Conservation (phyloP, 805 yeast genomes). For the Wickerhamomyces xylosicus region DNA sequence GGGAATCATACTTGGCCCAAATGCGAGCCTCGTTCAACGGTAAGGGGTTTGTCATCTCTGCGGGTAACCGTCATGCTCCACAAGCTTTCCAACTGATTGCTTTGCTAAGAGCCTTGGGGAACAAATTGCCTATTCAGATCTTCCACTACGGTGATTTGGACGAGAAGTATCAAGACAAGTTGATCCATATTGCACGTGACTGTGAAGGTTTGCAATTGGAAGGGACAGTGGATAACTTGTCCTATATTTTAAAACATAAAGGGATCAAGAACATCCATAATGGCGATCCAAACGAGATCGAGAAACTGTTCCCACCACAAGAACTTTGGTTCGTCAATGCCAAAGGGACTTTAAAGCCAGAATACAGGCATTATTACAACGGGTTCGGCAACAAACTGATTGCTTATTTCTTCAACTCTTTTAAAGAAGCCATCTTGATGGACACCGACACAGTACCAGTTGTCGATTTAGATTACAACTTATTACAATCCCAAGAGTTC, state of each 20-base stretch:
- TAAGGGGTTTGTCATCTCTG: conserved; percentile 23
- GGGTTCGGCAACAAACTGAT: conserved; percentile 37
- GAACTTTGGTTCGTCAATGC: conserved; percentile 32
- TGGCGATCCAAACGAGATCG: not conserved
- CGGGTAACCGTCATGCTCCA: conserved; percentile 19
- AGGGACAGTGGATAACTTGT: conserved; percentile 8
- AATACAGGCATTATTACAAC: conserved; percentile 17
- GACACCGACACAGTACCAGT: conserved; percentile 43
- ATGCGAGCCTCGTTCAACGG: conserved; percentile 22
- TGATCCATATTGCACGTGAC: conserved; percentile 25
- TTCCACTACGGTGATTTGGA: conserved; percentile 27
- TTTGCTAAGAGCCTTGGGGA: conserved; percentile 25
- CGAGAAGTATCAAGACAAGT: conserved; percentile 18
- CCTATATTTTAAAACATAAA: not conserved
- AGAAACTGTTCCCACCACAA: conserved; percentile 19
- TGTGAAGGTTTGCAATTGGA: conserved; percentile 1
- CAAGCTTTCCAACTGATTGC: conserved; percentile 28
- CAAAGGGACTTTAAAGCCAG: conserved; percentile 11
- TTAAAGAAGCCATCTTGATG: conserved; percentile 36
- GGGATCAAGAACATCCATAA: conserved; percentile 2
- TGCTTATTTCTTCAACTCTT: conserved; percentile 37
- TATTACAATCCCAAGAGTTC: conserved; percentile 24
- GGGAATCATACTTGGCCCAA: conserved; percentile 17
- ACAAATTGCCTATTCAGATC: conserved; percentile 30
- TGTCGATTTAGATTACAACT: conserved; percentile 25